Base-by-base conservation (phyloP, 2,329 filamentous ascomycete genomes). In the Cryphonectria japonica region DNA sequence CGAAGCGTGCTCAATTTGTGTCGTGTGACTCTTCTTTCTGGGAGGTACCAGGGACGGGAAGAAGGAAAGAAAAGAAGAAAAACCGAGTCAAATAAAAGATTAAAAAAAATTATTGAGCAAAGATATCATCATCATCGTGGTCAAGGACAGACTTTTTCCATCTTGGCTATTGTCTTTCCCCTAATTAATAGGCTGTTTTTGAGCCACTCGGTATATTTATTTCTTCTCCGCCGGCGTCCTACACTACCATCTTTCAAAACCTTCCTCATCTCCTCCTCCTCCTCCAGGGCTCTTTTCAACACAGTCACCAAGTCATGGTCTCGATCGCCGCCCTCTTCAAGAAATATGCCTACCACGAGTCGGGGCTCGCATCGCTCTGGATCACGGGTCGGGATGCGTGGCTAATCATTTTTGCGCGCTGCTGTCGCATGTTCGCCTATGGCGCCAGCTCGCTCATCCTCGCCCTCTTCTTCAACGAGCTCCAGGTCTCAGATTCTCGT, bases 381-480 rank as follows among this genome's bases (percentile, higher is more conserved):
- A 62, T 74, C 61, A 82, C 85, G 4, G 85, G 85, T 69, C 78
- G 75, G 16, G 84, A 89, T 80, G 85, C 86, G 66, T 84, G 82
- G 76, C 80, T 88, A 59, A 83, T 89, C 76, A 89, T 90, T 74
- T 71, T 86, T 54, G 81, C 83, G 7, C 81, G 87, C 34, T 81
- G 81, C 37, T 83, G 80, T 71, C 88, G 89, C 68, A 87, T 91
- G 80, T 88, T 91, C 74, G 88, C 89, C n/a, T 91, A 89, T 73
- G 88, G 89, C 64, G 86, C 86, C 69, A 86, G 85, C 29, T 86
- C 88, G 0, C 82, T 91, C 61, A 87, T 90, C 67, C 82, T 91
- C 61, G 89, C 87, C 14, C 85, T 89, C 22, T 91, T 90, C 76
- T 85, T 91, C 66, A 84, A 86, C 8, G 83, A 85, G 29, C 79